A percentile compares a stretch with the other conserved stretches of the same genome.
phyloP scores from a whole-genome alignment of 2,329 filamentous ascomycete species.

The Pestalotiopsis sp. region DNA sequence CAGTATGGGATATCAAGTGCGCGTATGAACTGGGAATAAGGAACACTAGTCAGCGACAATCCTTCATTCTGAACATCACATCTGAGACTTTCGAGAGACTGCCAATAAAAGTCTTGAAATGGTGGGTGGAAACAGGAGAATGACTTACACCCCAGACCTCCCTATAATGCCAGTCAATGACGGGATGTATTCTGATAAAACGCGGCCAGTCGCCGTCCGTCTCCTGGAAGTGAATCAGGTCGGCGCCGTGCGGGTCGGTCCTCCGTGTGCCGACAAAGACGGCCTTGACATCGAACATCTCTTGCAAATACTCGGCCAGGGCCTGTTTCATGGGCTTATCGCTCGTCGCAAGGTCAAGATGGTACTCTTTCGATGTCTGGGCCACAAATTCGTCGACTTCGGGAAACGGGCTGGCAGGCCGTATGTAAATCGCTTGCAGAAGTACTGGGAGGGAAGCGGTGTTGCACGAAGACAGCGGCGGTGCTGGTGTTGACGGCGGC shows the following conservation, averaged over 20 bases:
- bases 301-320: slow-evolving; percentile 74
- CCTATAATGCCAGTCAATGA: slow-evolving; percentile 96
- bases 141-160: slow-evolving; percentile 88
- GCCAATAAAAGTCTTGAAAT: neutral
- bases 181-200: slow-evolving; percentile 92
- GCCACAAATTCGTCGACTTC: slow-evolving; percentile 86
- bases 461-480: slow-evolving; percentile 12
- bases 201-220: slow-evolving; percentile 90
- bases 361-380: slow-evolving; percentile 67
- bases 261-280: slow-evolving; percentile 87
- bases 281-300: slow-evolving; percentile 68
- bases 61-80: neutral
- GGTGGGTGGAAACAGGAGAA: slow-evolving; percentile 1
- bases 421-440: slow-evolving; percentile 86
- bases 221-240: slow-evolving; percentile 78
- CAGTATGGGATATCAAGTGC: slow-evolving; percentile 84
- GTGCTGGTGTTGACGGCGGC: slow-evolving; percentile 16
- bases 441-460: slow-evolving; percentile 39
- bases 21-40: slow-evolving; percentile 67
- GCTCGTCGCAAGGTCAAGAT: slow-evolving; percentile 76
- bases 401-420: slow-evolving; percentile 79
- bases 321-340: slow-evolving; percentile 79
- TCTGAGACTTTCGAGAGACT: neutral
- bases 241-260: slow-evolving; percentile 87
- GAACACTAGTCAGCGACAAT: neutral